Percentiles rank a stretch among this genome's conserved stretches.
Conservation (phyloP, 2,329 filamentous ascomycete species). For the Penicillium sp. region DNA sequence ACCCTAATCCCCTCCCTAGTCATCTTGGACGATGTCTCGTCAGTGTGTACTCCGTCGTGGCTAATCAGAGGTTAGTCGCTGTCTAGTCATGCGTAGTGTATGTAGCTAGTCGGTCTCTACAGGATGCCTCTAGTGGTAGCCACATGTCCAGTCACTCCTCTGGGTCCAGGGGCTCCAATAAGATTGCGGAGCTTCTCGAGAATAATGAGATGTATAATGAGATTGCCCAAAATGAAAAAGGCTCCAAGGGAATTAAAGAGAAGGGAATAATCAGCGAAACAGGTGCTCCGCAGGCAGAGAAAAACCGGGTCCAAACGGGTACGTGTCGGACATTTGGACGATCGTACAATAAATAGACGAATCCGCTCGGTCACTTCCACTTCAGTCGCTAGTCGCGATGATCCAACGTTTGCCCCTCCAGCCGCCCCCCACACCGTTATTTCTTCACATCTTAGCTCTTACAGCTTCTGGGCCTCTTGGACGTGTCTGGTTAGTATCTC, state of each 20-base stretch:
- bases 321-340: constrained; percentile 22
- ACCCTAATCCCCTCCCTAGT: neutral
- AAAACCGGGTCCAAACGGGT: constrained; percentile 13
- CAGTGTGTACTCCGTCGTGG: too few relatives aligned
- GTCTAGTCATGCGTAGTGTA: too few relatives aligned
- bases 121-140: neutral
- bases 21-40: too few relatives aligned
- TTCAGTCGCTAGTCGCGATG: constrained; percentile 22
- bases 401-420: constrained; percentile 18
- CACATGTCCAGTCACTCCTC: neutral
- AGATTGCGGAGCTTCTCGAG: neutral
- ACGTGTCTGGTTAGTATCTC: too few relatives aligned
- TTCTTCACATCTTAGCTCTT: neutral
- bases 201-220: too few relatives aligned
- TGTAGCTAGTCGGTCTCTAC: too few relatives aligned
- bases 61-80: too few relatives aligned
- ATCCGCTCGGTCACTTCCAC: constrained; percentile 14
- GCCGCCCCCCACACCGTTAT: constrained; percentile 3
- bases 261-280: too few relatives aligned
- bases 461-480: too few relatives aligned
- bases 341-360: constrained; percentile 11
- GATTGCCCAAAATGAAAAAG: too few relatives aligned
- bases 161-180: neutral
- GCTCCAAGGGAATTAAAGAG: too few relatives aligned
- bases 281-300: neutral